Evolutionary conservation across 148 eudicot species (phyloP).

Genomic region (Hydrangea macrophylla): DNA sequence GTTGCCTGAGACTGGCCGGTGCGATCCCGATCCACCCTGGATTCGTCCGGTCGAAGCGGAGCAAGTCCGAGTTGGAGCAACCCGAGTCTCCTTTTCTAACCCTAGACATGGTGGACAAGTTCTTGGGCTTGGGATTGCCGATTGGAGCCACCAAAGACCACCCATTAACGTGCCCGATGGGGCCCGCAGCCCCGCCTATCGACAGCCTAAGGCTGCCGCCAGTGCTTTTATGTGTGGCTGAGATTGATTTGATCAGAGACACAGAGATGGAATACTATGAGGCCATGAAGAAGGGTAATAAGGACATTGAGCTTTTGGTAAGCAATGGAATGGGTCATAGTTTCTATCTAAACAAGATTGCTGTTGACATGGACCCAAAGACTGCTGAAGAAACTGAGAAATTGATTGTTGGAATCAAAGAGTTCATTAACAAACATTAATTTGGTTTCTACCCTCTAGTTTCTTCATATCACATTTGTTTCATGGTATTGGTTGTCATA

Average conservation of each 20-base stretch:
- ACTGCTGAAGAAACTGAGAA: constrained; percentile 38
- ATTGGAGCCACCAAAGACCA: constrained; percentile 66
- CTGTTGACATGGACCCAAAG: constrained; percentile 51
- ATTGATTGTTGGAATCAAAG: constrained; percentile 38
- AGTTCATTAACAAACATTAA: constrained; percentile 54
- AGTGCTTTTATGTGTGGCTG: constrained; percentile 62
- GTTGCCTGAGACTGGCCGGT: constrained; percentile 49
- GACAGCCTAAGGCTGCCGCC: constrained; percentile 48
- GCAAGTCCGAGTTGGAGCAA: constrained; percentile 70
- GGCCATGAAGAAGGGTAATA: constrained; percentile 54
- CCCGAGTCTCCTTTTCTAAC: constrained; percentile 77
- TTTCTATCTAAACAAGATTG: constrained; percentile 71
- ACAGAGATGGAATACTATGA: constrained; percentile 77
- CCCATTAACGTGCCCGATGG: constrained; percentile 82
- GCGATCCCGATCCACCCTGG: constrained; percentile 75
- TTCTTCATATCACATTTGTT: too few species aligned
- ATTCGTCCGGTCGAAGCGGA: constrained; percentile 46
- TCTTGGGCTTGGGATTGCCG: constrained; percentile 59
- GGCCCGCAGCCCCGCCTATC: constrained; percentile 48
- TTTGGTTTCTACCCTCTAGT: too few species aligned
- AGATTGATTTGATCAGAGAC: constrained; percentile 67
- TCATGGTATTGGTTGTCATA: too few species aligned
- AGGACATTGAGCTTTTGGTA: constrained; percentile 51
- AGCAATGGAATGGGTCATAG: constrained; percentile 61
- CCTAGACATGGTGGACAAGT: constrained; percentile 78